These are phyloP conservation scores for Cryptosporidium ryanae DNA, from an alignment of 169 alveolate genomes.

Conservation along the genomic window DNA sequence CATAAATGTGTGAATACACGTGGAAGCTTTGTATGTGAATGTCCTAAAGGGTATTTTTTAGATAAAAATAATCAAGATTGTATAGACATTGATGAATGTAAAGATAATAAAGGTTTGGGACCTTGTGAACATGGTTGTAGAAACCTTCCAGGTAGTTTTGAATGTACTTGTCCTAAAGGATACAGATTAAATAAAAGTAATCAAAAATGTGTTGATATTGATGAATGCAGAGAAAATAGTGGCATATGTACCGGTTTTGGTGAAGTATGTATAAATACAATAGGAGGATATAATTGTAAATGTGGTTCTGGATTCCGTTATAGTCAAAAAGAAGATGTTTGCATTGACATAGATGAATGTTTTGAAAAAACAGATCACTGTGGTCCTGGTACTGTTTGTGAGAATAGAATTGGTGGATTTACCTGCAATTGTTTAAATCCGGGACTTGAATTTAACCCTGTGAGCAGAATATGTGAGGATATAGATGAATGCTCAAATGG, in stretches of 20 bases:
- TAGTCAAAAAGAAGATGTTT: slow-evolving; percentile 35
- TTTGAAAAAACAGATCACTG: slow-evolving; percentile 24
- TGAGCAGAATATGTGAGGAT: slow-evolving; percentile 77
- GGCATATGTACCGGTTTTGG: slow-evolving; percentile 56
- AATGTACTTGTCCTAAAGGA: slow-evolving; percentile 64
- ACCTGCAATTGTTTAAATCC: slow-evolving; percentile 74
- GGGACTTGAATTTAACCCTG: slow-evolving; percentile 73
- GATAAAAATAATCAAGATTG: slow-evolving; percentile 68
- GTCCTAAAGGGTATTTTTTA: slow-evolving; percentile 73
- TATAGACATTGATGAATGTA: slow-evolving; percentile 78
- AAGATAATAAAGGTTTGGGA: slow-evolving; percentile 38
- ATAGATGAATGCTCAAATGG: slow-evolving; percentile 79
- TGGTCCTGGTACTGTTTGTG: slow-evolving; percentile 44
- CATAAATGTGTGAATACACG: slow-evolving; percentile 77
- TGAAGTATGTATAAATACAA: slow-evolving; percentile 76
- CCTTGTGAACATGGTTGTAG: slow-evolving; percentile 58
- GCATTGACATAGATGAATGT: slow-evolving; percentile 79
- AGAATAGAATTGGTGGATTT: slow-evolving; percentile 75
- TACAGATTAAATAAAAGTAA: slow-evolving; percentile 58
- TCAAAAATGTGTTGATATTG: slow-evolving; percentile 76
- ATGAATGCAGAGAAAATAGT: slow-evolving; percentile 74
- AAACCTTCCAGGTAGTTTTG: slow-evolving; percentile 65
- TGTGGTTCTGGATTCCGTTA: slow-evolving; percentile 75
- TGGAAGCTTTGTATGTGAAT: slow-evolving; percentile 79
- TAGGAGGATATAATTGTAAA: slow-evolving; percentile 77